Conservation (phyloP, 345 rosid genomes). For the Geranium brycei region DNA sequence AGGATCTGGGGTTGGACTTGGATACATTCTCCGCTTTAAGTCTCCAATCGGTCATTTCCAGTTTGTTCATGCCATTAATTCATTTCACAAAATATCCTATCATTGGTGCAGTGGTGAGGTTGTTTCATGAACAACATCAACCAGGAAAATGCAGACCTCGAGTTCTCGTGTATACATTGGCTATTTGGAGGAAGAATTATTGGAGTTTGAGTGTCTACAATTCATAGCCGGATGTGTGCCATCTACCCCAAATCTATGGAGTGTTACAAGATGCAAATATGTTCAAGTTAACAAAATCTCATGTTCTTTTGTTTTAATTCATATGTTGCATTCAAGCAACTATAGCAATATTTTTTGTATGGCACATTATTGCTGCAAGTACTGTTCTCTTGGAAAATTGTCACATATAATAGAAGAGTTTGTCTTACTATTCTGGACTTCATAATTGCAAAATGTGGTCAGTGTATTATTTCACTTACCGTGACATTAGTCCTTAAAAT, state of each 20-base stretch:
- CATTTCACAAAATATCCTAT: slow-evolving; percentile 12
- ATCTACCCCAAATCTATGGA: not conserved
- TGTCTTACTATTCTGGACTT: too few relatives aligned
- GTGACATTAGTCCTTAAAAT: too few relatives aligned
- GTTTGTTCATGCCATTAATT: slow-evolving; percentile 16
- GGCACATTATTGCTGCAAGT: too few relatives aligned
- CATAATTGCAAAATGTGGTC: too few relatives aligned
- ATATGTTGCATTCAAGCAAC: not conserved
- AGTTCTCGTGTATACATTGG: not conserved
- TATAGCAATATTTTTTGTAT: too few relatives aligned
- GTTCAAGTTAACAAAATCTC: not conserved
- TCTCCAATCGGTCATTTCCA: slow-evolving; percentile 16
- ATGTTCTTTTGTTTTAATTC: not conserved
- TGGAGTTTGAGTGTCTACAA: too few relatives aligned
- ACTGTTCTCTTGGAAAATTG: too few relatives aligned
- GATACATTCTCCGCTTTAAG: slow-evolving; percentile 15
- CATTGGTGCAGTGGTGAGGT: not conserved
- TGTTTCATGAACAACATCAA: not conserved
- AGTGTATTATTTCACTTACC: too few relatives aligned
- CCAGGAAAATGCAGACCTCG: not conserved
- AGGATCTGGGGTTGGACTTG: not conserved
- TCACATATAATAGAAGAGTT: too few relatives aligned
- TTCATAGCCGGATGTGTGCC: not conserved
- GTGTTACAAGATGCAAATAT: not conserved
- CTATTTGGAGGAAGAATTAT: not conserved